These are phyloP conservation scores for Pseudisothecium myosuroides DNA, from an alignment of 225 moss, liverwort and hornwort species.

Conservation along the genomic window DNA sequence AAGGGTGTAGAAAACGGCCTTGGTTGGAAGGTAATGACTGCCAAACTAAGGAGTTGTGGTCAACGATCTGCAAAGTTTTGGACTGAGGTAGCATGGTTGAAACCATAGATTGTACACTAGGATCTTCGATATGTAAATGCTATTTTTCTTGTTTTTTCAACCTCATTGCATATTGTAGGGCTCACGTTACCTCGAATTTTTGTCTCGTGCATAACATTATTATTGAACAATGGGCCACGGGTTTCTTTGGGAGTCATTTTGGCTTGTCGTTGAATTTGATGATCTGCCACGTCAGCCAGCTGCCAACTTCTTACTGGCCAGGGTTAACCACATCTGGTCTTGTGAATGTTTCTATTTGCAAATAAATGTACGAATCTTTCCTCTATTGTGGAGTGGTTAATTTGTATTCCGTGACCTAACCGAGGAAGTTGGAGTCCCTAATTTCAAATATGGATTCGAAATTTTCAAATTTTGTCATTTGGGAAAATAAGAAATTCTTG, in stretches of 20 bases:
- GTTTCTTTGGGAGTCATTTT: neutral
- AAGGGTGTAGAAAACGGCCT: neutral
- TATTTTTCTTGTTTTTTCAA: neutral
- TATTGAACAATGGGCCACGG: neutral
- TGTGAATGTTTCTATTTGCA: neutral
- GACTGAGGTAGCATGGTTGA: neutral
- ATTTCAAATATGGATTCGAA: neutral
- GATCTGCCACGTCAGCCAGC: too few relatives aligned
- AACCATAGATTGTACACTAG: constrained; percentile 3
- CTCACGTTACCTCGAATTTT: neutral
- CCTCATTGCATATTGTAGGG: neutral
- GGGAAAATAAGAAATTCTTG: neutral
- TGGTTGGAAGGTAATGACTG: neutral
- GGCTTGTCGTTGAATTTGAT: neutral
- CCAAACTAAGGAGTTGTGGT: neutral
- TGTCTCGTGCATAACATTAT: neutral
- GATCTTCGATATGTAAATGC: neutral
- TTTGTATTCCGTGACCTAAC: too few relatives aligned
- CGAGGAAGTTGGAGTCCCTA: too few relatives aligned
- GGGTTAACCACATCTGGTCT: neutral
- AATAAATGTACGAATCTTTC: neutral
- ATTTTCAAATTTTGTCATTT: neutral
- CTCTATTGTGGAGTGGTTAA: neutral
- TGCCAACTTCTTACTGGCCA: neutral
- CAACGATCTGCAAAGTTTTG: neutral